phyloP scores from a whole-genome alignment of 208 protist species.

The Wallacemonas sp. region DNA sequence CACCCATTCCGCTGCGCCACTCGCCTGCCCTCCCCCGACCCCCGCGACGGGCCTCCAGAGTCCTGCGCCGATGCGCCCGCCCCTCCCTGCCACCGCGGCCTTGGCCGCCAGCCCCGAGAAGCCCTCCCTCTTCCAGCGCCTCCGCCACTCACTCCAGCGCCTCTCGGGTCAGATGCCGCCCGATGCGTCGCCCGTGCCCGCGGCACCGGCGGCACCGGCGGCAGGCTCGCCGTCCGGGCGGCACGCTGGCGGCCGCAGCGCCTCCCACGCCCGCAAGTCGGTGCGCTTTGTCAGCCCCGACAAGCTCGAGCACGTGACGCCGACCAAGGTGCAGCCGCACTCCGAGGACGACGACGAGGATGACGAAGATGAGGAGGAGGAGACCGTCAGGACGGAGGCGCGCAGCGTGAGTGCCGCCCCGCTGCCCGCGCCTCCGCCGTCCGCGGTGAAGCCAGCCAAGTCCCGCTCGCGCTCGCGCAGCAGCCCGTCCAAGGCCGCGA shows the following conservation, averaged over 20 bases:
- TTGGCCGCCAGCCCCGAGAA: background rate
- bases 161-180: slow-evolving; percentile 20
- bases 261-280: slow-evolving; percentile 65
- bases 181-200: background rate
- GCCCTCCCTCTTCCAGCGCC: slow-evolving; percentile 22
- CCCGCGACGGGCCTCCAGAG: slow-evolving; percentile 1
- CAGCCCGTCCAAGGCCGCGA: background rate
- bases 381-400: background rate
- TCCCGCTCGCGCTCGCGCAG: slow-evolving; percentile 6
- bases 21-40: slow-evolving; percentile 13
- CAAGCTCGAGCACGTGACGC: slow-evolving; percentile 40
- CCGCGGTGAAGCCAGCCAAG: slow-evolving; percentile 15
- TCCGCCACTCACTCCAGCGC: slow-evolving; percentile 21
- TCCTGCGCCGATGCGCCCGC: background rate
- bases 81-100: background rate
- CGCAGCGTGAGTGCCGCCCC: slow-evolving; percentile 14
- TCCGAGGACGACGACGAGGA: background rate
- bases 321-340: slow-evolving; percentile 11
- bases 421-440: slow-evolving; percentile 27
- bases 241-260: background rate
- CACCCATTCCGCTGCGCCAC: background rate
- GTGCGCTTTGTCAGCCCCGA: slow-evolving; percentile 63
- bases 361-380: slow-evolving; percentile 6
- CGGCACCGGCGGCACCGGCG: background rate
- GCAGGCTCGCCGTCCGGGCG: background rate